Evolutionary conservation across 164 flowering plant genomes (phyloP).

Genomic region (Cinnamomum micranthum): DNA sequence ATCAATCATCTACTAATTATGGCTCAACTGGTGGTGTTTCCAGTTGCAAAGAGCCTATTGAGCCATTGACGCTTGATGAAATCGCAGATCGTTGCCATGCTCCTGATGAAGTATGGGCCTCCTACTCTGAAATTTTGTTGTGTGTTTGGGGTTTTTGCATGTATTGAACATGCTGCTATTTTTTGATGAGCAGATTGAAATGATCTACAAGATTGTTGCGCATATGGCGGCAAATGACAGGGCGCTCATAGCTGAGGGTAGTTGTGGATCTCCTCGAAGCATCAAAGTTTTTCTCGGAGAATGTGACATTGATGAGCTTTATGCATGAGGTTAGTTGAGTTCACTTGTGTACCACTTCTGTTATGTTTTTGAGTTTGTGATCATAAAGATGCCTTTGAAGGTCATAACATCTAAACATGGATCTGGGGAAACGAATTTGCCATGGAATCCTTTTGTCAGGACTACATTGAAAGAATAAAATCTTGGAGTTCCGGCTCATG

Average conservation of each 20-base stretch:
- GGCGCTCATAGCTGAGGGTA: constrained; percentile 90
- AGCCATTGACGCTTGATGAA: constrained; percentile 85
- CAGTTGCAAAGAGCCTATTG: constrained; percentile 93
- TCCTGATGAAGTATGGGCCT: constrained; percentile 59
- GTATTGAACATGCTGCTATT: not conserved
- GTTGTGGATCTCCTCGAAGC: constrained; percentile 91
- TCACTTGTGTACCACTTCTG: not conserved
- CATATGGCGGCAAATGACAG: constrained; percentile 97
- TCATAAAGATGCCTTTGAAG: not conserved
- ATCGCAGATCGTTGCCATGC: constrained; percentile 90
- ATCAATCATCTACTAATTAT: not conserved
- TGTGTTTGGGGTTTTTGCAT: not conserved
- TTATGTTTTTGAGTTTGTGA: not conserved
- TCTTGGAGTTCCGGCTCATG: not conserved
- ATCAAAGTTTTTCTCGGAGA: constrained; percentile 83
- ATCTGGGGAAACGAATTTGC: not conserved
- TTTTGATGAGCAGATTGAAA: constrained; percentile 66
- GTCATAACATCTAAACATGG: not conserved
- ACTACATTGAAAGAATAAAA: not conserved
- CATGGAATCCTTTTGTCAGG: not conserved
- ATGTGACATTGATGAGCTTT: constrained; percentile 73
- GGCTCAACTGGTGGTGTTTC: not conserved
- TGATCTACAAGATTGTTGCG: constrained; percentile 93
- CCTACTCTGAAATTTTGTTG: not conserved
- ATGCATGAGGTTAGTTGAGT: constrained; percentile 28